These are phyloP conservation scores for Aspergillus kassunensis DNA, from an alignment of 495 filamentous ascomycete species.

Conservation along the genomic window DNA sequence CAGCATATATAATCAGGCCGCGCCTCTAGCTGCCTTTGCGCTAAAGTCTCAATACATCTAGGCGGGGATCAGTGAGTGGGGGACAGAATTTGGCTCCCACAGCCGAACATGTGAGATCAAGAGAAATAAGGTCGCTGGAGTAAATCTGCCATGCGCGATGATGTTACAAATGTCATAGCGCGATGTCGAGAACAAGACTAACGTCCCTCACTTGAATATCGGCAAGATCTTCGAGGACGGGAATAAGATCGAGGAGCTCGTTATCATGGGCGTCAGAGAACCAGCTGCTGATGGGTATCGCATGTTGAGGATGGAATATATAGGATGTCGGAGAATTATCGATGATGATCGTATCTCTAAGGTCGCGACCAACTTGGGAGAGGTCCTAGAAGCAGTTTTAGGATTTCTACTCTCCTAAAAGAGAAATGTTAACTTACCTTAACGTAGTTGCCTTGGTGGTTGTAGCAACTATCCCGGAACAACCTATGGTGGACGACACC, in stretches of 20 bases:
- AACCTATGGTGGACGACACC: constrained; percentile 93
- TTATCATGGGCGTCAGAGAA: constrained; percentile 99
- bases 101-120: constrained; percentile 3
- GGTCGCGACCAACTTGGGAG: constrained; percentile 91
- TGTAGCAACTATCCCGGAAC: constrained; percentile 98
- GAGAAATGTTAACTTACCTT: constrained; percentile 52
- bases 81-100: neutral
- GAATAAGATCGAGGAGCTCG: constrained; percentile 95
- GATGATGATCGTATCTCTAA: constrained; percentile 98
- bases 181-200: constrained; percentile 94
- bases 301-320: constrained; percentile 99
- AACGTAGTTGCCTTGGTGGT: constrained; percentile 99
- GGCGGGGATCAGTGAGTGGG: constrained; percentile 1
- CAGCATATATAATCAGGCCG: constrained; percentile 4
- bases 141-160: constrained; percentile 32
- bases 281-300: constrained; percentile 99
- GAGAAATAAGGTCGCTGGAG: constrained; percentile 20
- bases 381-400: constrained; percentile 58
- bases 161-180: constrained; percentile 56
- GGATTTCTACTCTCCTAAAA: neutral
- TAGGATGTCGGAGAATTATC: constrained; percentile 99
- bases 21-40: neutral
- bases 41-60: neutral
- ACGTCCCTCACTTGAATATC: constrained; percentile 85
- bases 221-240: constrained; percentile 96